phyloP scores from a whole-genome alignment of 176 grass and related monocot species.

The Elaeis guineensis region DNA sequence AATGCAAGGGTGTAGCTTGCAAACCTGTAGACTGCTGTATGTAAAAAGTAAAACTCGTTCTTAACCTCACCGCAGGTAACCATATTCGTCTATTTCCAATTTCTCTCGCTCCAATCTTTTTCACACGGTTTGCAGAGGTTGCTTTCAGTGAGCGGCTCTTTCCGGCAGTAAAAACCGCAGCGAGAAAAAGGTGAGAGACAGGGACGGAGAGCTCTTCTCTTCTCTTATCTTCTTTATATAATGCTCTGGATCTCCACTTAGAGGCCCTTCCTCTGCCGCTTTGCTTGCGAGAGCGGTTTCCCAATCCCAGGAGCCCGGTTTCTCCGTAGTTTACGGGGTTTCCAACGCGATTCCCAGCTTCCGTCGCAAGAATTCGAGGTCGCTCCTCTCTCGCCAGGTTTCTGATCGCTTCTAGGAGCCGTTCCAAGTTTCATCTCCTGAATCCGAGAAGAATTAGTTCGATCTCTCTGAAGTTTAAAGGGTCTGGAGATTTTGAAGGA shows the following conservation, averaged over 20 bases:
- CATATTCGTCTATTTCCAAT: no score
- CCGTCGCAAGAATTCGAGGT: neutral
- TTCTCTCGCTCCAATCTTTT: neutral
- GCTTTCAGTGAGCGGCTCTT: neutral
- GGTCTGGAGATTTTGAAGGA: no score
- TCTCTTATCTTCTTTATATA: neutral
- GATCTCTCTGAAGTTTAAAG: no score
- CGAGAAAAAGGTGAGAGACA: neutral
- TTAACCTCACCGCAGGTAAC: no score
- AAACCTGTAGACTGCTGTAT: no score
- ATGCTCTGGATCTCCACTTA: neutral
- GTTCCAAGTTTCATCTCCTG: no score
- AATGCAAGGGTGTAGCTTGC: no score
- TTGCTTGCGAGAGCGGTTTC: no score
- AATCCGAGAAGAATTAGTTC: no score
- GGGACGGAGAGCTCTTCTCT: neutral
- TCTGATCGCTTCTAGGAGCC: no score
- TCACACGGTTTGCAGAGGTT: neutral
- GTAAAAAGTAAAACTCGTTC: no score
- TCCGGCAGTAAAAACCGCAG: neutral
- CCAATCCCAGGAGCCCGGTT: no score
- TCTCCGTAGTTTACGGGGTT: neutral
- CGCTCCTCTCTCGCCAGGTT: neutral
- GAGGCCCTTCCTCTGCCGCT: neutral
- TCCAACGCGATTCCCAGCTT: neutral